Evolutionary conservation across 495 filamentous ascomycete species (phyloP).

Genomic region (Pseudomonodictys pantanalensis): DNA sequence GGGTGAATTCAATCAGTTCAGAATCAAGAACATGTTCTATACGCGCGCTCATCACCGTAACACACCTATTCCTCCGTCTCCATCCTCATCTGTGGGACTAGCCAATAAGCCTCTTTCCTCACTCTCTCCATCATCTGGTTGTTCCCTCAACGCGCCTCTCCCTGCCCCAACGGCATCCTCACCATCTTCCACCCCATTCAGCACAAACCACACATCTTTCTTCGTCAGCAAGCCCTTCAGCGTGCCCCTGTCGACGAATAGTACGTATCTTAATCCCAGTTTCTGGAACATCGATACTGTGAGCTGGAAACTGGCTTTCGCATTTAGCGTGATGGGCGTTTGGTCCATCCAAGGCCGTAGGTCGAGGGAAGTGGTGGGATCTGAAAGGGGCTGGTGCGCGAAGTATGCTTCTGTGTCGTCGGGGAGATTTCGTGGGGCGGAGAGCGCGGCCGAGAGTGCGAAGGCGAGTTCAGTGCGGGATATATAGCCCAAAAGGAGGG

Average conservation of each 20-base stretch:
- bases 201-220: conserved; percentile 95
- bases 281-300: conserved; percentile 90
- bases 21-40: no score
- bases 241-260: conserved; percentile 78
- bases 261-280: conserved; percentile 82
- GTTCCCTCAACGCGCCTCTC: conserved; percentile 16
- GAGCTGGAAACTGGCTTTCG: conserved; percentile 69
- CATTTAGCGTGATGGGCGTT: conserved; percentile 86
- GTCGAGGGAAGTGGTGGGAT: conserved; percentile 76
- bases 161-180: conserved; percentile 11
- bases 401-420: conserved; percentile 80
- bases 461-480: conserved; percentile 85
- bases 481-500: conserved; percentile 85
- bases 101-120: conserved; percentile 19
- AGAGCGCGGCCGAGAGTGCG: conserved; percentile 61
- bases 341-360: conserved; percentile 97
- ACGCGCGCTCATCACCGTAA: no score
- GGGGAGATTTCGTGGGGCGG: conserved; percentile 54
- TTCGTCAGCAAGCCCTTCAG: conserved; percentile 88
- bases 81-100: not conserved
- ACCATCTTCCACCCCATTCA: conserved; percentile 72
- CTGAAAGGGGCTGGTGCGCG: conserved; percentile 74
- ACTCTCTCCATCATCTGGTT: conserved; percentile 11
- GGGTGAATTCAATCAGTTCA: no score
- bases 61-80: not conserved